Conservation (phyloP, 768 basidiomycete genomes). For the Serendipita indica region DNA sequence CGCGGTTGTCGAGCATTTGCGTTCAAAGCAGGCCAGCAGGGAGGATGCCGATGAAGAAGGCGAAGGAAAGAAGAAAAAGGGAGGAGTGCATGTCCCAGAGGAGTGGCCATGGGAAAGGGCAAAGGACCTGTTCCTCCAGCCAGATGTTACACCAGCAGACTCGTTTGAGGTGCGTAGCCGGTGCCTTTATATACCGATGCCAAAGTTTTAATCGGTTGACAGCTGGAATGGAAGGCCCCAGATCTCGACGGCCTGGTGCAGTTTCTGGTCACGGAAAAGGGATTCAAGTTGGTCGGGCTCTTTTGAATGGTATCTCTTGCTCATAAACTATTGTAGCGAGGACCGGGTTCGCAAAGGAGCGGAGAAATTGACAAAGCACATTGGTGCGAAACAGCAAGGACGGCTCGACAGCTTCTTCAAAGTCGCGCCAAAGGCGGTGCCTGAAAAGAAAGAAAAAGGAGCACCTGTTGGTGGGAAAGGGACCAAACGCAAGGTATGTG, state of each 20-base stretch:
- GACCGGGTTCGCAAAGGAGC: slow-evolving; percentile 92
- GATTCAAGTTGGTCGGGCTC: slow-evolving; percentile 65
- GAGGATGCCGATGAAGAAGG: slow-evolving; percentile 24
- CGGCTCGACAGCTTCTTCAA: slow-evolving; percentile 93
- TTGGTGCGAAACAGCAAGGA: slow-evolving; percentile 88
- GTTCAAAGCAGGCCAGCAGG: slow-evolving; percentile 45
- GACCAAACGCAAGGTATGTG: slow-evolving; percentile 39
- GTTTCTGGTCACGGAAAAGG: slow-evolving; percentile 87
- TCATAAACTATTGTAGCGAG: slow-evolving; percentile 40
- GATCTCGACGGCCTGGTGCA: slow-evolving; percentile 87
- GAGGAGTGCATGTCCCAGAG: slow-evolving; percentile 68
- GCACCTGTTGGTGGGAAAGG: slow-evolving; percentile 21
- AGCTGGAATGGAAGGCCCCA: slow-evolving; percentile 92
- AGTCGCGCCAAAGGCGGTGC: slow-evolving; percentile 42
- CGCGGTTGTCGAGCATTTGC: slow-evolving; percentile 59
- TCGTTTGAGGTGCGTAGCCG: slow-evolving; percentile 66
- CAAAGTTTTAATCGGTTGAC: slow-evolving; percentile 8
- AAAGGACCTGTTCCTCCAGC: slow-evolving; percentile 75
- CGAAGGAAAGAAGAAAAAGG: slow-evolving; percentile 34
- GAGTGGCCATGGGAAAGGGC: slow-evolving; percentile 98
- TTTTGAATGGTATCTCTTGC: background rate
- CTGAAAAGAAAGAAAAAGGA: slow-evolving; percentile 27
- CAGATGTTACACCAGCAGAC: slow-evolving; percentile 76
- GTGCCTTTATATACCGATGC: background rate
- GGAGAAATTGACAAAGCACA: slow-evolving; percentile 76